Evolutionary conservation across 2,329 filamentous ascomycete genomes (phyloP), one percentile per base, ranked within the genome.

Genomic region (Huntiella moniliformis): DNA sequence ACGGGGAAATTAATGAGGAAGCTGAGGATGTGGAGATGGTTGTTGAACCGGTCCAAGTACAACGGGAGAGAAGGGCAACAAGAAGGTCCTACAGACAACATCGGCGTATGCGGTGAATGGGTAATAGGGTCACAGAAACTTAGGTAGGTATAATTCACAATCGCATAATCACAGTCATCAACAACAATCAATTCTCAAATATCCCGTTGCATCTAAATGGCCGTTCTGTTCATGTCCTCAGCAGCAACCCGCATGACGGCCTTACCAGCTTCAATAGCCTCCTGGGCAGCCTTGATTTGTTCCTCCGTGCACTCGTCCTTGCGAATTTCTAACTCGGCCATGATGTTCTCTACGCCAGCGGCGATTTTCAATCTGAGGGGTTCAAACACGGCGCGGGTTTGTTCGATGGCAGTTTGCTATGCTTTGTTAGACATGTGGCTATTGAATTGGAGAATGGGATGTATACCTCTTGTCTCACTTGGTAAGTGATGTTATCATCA

Each of bases 351-450:
- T 36, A 87, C 65, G 1, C 85, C 79, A 47, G 79, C 74, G 39
- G 62, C 63, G 54, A 95, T 85, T 56, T 83, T 79, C 56, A 73
- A 60, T 54, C 72, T 73, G 53, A 96, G 63, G 1, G 74, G 74
- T 2, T 70, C 79, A 55, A 96, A 81, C 22, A 96, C 75, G 47
- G 77, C 81, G 58, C 81, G 81, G 6, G 91, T 96, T 64, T 98
- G 83, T 53, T 86, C 77, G n/a, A 86, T 66, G 16, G 82, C 87
- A 34, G 47, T 44, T 66, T 74, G 73, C 64, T 74, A 35, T 10
- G 35, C 32, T 4, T 17, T 42, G 44, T 51, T 42, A 54, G 47
- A 17, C 22, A 40, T 40, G 31, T 4, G 15, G 13, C 12, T 11
- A 13, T 34, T 18, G 8, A 13, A 34, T 11, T 6, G 18, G 35